phyloP scores from a whole-genome alignment of 2,329 filamentous ascomycete genomes.

The Nannizziopsis arthrosporioides region DNA sequence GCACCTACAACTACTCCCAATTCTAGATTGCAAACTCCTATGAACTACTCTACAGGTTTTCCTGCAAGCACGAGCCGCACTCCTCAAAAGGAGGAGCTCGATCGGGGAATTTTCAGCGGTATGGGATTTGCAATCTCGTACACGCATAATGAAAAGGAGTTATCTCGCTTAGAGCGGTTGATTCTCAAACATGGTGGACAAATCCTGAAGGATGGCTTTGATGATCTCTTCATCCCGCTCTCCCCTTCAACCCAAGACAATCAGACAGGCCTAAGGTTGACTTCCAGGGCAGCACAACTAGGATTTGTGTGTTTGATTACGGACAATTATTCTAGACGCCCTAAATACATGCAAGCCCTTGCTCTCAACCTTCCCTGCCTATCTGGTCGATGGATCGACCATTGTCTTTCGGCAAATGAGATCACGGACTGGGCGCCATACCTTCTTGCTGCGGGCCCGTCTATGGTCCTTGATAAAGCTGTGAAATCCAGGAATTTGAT shows the following conservation, averaged over 20 bases:
- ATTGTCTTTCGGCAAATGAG: slow-evolving; percentile 51
- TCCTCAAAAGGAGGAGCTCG: slow-evolving; percentile 31
- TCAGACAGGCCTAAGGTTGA: slow-evolving; percentile 41
- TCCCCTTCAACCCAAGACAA: slow-evolving; percentile 12
- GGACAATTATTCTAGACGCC: slow-evolving; percentile 71
- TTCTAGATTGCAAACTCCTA: slow-evolving; percentile 28
- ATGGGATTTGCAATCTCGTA: slow-evolving; percentile 87
- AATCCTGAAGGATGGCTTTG: slow-evolving; percentile 64
- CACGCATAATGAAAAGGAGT: slow-evolving; percentile 44
- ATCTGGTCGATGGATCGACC: slow-evolving; percentile 65
- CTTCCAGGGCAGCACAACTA: slow-evolving; percentile 40
- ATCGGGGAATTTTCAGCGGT: slow-evolving; percentile 52
- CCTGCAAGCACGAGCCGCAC: slow-evolving; percentile 31
- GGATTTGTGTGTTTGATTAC: slow-evolving; percentile 80
- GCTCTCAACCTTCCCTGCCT: slow-evolving; percentile 81
- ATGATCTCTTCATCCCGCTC: slow-evolving; percentile 57
- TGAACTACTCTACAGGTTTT: slow-evolving; percentile 30
- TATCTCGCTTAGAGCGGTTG: slow-evolving; percentile 46
- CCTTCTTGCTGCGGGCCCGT: slow-evolving; percentile 73
- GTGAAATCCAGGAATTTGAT: slow-evolving; percentile 60
- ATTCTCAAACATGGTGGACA: slow-evolving; percentile 62
- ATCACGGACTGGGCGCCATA: slow-evolving; percentile 69
- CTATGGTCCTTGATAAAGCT: slow-evolving; percentile 61
- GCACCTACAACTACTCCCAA: slow-evolving; percentile 14
- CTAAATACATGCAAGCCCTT: slow-evolving; percentile 90